Evolutionary conservation across 2,329 filamentous ascomycete genomes (phyloP).

Genomic region (Colletotrichum sansevieriae): DNA sequence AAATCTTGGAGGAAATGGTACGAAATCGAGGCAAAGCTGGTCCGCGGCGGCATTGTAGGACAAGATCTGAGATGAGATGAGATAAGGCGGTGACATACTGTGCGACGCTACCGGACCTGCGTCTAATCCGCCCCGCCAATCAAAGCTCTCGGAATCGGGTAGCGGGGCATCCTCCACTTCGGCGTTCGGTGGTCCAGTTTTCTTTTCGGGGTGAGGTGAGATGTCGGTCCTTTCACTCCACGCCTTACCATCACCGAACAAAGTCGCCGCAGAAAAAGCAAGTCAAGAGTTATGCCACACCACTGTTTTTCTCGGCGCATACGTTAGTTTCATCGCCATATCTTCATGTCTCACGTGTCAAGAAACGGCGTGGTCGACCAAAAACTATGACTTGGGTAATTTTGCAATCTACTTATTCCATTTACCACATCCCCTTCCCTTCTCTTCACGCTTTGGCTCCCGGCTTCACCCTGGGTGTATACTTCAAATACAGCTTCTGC

Average conservation of each 20-base stretch:
- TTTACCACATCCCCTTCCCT: background rate
- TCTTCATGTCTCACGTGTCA: background rate
- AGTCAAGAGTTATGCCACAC: too few relatives aligned
- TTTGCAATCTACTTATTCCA: background rate
- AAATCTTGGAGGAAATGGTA: too few relatives aligned
- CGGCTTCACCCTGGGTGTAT: constrained; percentile 43
- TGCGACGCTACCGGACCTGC: background rate
- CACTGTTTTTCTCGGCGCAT: background rate
- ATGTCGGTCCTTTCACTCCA: background rate
- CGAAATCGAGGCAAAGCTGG: background rate
- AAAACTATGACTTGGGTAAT: background rate
- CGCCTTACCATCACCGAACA: background rate
- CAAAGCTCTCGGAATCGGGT: background rate
- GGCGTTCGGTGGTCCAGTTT: constrained; percentile 32
- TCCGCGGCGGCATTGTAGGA: background rate
- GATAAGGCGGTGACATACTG: background rate
- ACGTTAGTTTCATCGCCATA: background rate
- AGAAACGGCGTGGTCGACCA: background rate
- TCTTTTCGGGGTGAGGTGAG: background rate
- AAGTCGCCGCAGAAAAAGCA: background rate
- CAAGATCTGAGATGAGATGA: constrained; percentile 1
- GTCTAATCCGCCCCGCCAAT: constrained; percentile 12
- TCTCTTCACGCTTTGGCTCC: background rate
- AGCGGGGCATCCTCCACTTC: constrained; percentile 28
- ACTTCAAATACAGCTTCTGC: constrained; percentile 52